phyloP scores from a whole-genome alignment of 495 filamentous ascomycete species.

The Aspergillus sparsus region DNA sequence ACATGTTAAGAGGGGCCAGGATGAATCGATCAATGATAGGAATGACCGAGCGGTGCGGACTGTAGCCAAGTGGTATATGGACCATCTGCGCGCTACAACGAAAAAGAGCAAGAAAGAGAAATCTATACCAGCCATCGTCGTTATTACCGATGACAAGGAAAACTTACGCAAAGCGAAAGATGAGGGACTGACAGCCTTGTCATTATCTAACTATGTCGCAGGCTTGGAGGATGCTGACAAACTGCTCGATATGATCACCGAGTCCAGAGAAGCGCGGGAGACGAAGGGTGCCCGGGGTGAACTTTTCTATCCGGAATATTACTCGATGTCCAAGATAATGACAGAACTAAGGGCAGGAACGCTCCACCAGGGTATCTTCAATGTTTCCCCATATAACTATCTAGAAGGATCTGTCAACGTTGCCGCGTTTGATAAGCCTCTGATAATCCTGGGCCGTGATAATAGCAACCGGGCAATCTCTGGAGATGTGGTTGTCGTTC shows the following conservation, averaged over 20 bases:
- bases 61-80: conserved; percentile 84
- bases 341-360: conserved; percentile 84
- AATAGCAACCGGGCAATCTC: conserved; percentile 94
- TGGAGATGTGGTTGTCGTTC: conserved; percentile 88
- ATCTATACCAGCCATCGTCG: conserved; percentile 74
- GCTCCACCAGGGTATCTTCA: conserved; percentile 91
- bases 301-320: conserved; percentile 81
- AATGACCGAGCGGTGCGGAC: conserved; percentile 90
- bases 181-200: conserved; percentile 67
- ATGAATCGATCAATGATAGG: conserved; percentile 93
- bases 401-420: conserved; percentile 90
- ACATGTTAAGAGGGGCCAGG: conserved; percentile 68
- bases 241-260: conserved; percentile 93
- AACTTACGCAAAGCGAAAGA: conserved; percentile 80
- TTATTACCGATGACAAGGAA: conserved; percentile 89
- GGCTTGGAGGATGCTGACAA: conserved; percentile 79
- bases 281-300: conserved; percentile 64
- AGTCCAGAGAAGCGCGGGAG: conserved; percentile 64
- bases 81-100: conserved; percentile 65
- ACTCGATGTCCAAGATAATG: conserved; percentile 88
- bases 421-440: conserved; percentile 81
- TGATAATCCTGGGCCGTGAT: conserved; percentile 88
- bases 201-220: conserved; percentile 74
- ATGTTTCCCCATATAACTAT: conserved; percentile 96
- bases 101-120: conserved; percentile 57